phyloP scores from a whole-genome alignment of 495 filamentous ascomycete species.

The Talaromyces adpressus region DNA sequence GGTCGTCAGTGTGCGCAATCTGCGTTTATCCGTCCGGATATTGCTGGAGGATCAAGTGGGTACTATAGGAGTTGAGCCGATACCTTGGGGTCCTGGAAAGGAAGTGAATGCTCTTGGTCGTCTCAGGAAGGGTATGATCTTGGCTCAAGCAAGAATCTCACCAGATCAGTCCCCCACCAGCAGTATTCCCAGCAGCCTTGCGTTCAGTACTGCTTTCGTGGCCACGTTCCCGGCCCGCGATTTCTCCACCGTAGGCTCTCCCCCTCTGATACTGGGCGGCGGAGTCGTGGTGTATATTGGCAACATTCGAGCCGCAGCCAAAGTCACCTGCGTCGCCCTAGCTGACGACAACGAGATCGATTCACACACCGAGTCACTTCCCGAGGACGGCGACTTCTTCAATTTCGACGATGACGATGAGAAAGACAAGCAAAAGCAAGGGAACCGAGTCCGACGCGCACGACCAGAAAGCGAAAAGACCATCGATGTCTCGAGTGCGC shows the following conservation, averaged over 20 bases:
- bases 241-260: slow-evolving; percentile 32
- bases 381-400: slow-evolving; percentile 52
- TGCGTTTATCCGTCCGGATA: slow-evolving; percentile 74
- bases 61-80: slow-evolving; percentile 72
- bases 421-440: slow-evolving; percentile 16
- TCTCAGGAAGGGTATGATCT: slow-evolving; percentile 79
- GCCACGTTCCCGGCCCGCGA: slow-evolving; percentile 37
- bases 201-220: slow-evolving; percentile 39
- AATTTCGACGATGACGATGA: slow-evolving; percentile 52
- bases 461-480: slow-evolving; percentile 5
- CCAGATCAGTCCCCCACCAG: slow-evolving; percentile 41
- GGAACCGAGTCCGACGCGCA: not conserved
- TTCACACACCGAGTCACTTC: slow-evolving; percentile 21
- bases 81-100: slow-evolving; percentile 17
- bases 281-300: slow-evolving; percentile 77
- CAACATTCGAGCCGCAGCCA: slow-evolving; percentile 75
- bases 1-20: slow-evolving; percentile 78
- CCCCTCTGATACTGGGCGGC: slow-evolving; percentile 45
- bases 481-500: slow-evolving; percentile 10
- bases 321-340: slow-evolving; percentile 50
- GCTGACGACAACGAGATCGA: slow-evolving; percentile 28
- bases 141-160: slow-evolving; percentile 38
- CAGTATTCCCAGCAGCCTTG: slow-evolving; percentile 31
- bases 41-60: slow-evolving; percentile 80
- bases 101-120: slow-evolving; percentile 28